Conservation (phyloP, 2,329 filamentous ascomycete genomes). For the Neocucurbitaria cava region DNA sequence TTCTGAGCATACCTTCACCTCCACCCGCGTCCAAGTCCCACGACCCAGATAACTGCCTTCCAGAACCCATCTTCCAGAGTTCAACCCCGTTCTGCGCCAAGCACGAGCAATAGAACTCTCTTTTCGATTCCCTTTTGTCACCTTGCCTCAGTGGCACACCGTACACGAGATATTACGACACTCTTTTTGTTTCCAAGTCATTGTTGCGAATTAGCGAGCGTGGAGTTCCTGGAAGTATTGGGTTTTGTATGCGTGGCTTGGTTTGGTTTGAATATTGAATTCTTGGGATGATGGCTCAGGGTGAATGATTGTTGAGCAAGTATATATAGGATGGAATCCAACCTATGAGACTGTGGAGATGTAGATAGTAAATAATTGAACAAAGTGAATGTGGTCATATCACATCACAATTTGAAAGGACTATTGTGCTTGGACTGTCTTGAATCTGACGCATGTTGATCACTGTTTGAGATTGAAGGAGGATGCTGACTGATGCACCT, state of each 20-base stretch:
- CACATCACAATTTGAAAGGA: too few relatives aligned
- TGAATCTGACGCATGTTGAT: too few relatives aligned
- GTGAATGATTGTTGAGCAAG: too few relatives aligned
- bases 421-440: too few relatives aligned
- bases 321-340: too few relatives aligned
- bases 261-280: too few relatives aligned
- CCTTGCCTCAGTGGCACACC: not conserved
- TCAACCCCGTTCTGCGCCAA: not conserved
- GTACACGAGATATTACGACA: not conserved
- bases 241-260: not conserved
- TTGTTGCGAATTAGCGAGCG: not conserved
- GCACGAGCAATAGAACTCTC: not conserved
- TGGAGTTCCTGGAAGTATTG: not conserved
- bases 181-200: not conserved
- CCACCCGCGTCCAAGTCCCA: not conserved
- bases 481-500: too few relatives aligned
- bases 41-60: not conserved
- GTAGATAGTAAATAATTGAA: too few relatives aligned
- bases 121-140: not conserved
- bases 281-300: too few relatives aligned
- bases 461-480: too few relatives aligned
- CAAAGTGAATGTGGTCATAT: too few relatives aligned
- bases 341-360: too few relatives aligned
- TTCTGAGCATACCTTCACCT: not conserved
- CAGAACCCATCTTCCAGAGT: not conserved